phyloP scores from a whole-genome alignment of 768 basidiomycete species.

The Mycena latifolia region DNA sequence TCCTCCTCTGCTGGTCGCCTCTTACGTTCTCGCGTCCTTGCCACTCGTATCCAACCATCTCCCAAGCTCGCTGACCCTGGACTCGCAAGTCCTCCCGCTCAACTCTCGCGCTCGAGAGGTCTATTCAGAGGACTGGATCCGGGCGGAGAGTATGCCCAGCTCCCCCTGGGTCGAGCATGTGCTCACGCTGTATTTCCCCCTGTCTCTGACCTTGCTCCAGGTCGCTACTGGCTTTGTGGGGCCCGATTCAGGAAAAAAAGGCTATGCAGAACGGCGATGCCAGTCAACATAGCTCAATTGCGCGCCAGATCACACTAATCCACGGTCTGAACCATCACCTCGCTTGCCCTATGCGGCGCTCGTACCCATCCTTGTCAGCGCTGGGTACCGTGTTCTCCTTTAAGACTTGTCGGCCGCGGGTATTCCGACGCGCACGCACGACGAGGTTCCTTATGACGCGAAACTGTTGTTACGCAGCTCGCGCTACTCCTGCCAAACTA shows the following conservation, averaged over 20 bases:
- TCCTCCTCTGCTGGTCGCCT: conserved; percentile 1
- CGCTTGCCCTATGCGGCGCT: conserved; percentile 63
- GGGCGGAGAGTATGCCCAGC: conserved; percentile 56
- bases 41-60: not conserved
- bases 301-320: too few species aligned
- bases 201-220: conserved; percentile 36
- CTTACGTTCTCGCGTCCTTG: conserved; percentile 3
- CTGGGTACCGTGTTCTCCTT: conserved; percentile 63
- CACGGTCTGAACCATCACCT: conserved; percentile 65
- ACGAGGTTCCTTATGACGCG: conserved; percentile 55
- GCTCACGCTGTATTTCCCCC: not conserved
- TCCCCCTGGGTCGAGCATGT: conserved; percentile 61
- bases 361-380: conserved; percentile 58
- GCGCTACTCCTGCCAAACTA: conserved; percentile 68
- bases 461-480: conserved; percentile 62
- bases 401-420: conserved; percentile 70
- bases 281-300: too few species aligned
- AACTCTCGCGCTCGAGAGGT: conserved; percentile 41
- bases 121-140: conserved; percentile 61
- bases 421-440: conserved; percentile 72
- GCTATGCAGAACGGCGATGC: conserved; percentile 54
- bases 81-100: conserved; percentile 12
- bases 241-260: conserved; percentile 59
- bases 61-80: conserved; percentile 12
- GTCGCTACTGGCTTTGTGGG: conserved; percentile 70